Evolutionary conservation across 2,329 filamentous ascomycete genomes (phyloP), one percentile per base, ranked within the genome.

Genomic region (Amauroascus niger): DNA sequence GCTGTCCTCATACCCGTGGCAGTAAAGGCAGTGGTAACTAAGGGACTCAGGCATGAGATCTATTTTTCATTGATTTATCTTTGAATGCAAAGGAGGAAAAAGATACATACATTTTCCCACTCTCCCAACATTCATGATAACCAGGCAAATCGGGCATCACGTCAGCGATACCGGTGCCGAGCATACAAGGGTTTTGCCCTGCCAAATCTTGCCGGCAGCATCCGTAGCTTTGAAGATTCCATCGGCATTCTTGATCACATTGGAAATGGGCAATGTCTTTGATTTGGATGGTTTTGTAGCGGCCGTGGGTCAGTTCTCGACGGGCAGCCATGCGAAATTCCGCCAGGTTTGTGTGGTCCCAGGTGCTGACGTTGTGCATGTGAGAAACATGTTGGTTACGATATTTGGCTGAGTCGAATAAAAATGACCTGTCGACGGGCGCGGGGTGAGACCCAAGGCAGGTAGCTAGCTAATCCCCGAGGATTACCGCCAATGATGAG

Each of bases 1-100:
- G 13, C 74, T 70, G 49, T 82, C 76, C 57, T 83, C 80, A 61
- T 73, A 82, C 3, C 80, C 80, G 57, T 82, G 73, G 63, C 79
- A 83, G 59, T 77, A 80, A 1, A 82, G 71, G 58, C 79, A 83
- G 59, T 82, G 79, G 58, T 78, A 82, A 43, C 73, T 75, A 30
- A 24, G 28, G 28, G 9, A n/a, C 11, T 28, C 32, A 14, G 13
- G 43, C 46, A 33, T 41, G 1, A 30, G 13, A 26, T 39, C 16
- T 18, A 39, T 16, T 39, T 18, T 39, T 18, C 8, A 13, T 18
- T 18, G 2, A 6, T 39, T 16, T 18, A 6, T 18, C 4, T 20
- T 46, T 11, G n/a, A 20, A n/a, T n/a, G n/a, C n/a, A 18, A 13
- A 1, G 24, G 22, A 14, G 54, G 41, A 40, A 49, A 40, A 7